Evolutionary conservation across 2,329 filamentous ascomycete species (phyloP).

Genomic region (Diaporthe caulivora): DNA sequence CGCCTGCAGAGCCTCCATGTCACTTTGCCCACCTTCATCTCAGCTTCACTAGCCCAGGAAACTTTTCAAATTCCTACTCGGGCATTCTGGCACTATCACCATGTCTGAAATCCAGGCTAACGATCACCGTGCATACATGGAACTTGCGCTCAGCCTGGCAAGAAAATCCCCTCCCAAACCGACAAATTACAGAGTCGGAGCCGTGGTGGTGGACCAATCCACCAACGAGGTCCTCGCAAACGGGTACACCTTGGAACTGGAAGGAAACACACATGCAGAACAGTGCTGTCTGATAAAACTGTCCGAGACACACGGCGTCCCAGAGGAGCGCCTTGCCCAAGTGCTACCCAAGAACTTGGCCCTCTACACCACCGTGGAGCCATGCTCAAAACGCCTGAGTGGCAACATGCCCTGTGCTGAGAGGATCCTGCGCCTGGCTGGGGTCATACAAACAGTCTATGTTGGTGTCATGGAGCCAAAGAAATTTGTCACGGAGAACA

Average conservation of each 20-base stretch:
- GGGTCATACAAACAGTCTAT: slow-evolving; percentile 81
- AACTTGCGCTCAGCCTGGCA: slow-evolving; percentile 80
- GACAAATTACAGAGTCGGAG: slow-evolving; percentile 94
- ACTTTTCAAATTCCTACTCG: background rate
- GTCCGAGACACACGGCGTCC: slow-evolving; percentile 58
- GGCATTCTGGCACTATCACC: background rate
- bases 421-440: slow-evolving; percentile 75
- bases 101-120: slow-evolving; percentile 47
- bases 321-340: slow-evolving; percentile 67
- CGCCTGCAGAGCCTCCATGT: background rate
- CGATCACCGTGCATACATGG: slow-evolving; percentile 69
- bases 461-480: slow-evolving; percentile 90
- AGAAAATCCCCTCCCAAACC: slow-evolving; percentile 85
- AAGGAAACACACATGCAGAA: slow-evolving; percentile 96
- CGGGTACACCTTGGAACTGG: slow-evolving; percentile 90
- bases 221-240: slow-evolving; percentile 76
- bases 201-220: slow-evolving; percentile 77
- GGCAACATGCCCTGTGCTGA: slow-evolving; percentile 84
- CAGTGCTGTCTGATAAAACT: slow-evolving; percentile 90
- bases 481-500: slow-evolving; percentile 88
- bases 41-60: background rate
- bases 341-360: slow-evolving; percentile 66
- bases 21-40: background rate
- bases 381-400: slow-evolving; percentile 79
- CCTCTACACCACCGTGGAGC: slow-evolving; percentile 95